Percentiles rank a stretch among this genome's conserved stretches.
phyloP scores from a whole-genome alignment of 768 basidiomycete genomes.

The Fomitopsis serialis region DNA sequence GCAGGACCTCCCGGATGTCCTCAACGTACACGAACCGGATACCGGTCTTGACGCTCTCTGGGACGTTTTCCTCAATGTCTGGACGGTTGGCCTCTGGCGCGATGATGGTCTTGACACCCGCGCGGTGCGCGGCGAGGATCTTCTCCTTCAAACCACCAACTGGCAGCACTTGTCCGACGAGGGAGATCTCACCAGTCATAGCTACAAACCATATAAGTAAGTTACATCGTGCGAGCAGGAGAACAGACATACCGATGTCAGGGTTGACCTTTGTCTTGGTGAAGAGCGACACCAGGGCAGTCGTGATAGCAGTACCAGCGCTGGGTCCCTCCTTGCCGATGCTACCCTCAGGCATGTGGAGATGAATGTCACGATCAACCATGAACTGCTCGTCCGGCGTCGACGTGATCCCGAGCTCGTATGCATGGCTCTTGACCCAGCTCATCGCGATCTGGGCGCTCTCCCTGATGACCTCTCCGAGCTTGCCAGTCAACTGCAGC shows the following conservation, averaged over 20 bases:
- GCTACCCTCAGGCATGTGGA: constrained; percentile 96
- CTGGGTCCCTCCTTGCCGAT: constrained; percentile 95
- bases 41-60: constrained; percentile 91
- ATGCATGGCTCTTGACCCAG: constrained; percentile 91
- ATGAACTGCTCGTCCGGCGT: constrained; percentile 71
- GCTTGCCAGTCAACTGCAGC: constrained; percentile 92
- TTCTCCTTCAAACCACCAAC: constrained; percentile 97
- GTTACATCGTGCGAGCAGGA: background rate
- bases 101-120: constrained; percentile 89
- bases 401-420: constrained; percentile 79
- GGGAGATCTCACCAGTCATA: constrained; percentile 97
- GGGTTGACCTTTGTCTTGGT: constrained; percentile 79
- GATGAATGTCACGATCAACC: constrained; percentile 83
- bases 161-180: constrained; percentile 92
- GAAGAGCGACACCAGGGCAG: constrained; percentile 89
- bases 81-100: constrained; percentile 85
- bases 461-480: constrained; percentile 97
- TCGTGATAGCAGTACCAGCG: constrained; percentile 90
- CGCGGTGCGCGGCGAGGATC: constrained; percentile 93
- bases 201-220: constrained; percentile 38
- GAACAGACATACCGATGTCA: constrained; percentile 67
- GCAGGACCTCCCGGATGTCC: constrained; percentile 83
- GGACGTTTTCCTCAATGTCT: constrained; percentile 97
- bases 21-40: constrained; percentile 96
- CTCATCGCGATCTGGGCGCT: constrained; percentile 92